Conservation (phyloP, 148 eudicot species). For the Cornus suecica region DNA sequence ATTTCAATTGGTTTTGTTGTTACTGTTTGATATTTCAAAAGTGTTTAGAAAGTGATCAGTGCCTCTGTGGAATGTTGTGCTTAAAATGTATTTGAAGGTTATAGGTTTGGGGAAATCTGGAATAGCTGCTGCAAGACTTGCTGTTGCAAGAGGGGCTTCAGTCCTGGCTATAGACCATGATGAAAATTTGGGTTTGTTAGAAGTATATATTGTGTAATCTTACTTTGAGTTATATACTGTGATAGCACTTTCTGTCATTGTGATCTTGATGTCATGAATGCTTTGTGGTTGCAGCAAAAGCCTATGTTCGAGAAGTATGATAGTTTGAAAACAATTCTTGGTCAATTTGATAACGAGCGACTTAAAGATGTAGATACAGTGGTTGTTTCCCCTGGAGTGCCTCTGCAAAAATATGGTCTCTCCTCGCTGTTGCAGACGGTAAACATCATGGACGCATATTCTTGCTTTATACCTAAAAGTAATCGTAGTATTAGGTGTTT, state of each 20-base stretch:
- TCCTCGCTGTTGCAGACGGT: conserved; percentile 13
- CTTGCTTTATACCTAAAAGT: background rate
- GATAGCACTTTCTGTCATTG: background rate
- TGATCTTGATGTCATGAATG: background rate
- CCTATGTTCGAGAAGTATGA: conserved; percentile 4
- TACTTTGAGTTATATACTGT: background rate
- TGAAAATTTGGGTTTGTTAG: conserved; percentile 12
- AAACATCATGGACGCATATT: background rate
- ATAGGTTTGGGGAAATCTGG: conserved; percentile 22
- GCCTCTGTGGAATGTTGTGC: no score
- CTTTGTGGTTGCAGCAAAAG: conserved; percentile 9
- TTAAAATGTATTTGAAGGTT: conserved; percentile 4
- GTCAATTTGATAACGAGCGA: conserved; percentile 9
- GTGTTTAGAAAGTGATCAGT: background rate
- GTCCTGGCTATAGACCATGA: conserved; percentile 21
- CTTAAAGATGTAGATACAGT: conserved; percentile 13
- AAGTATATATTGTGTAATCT: background rate
- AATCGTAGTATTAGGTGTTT: no score
- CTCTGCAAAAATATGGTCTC: conserved; percentile 16
- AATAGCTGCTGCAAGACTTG: conserved; percentile 14
- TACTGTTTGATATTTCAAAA: background rate
- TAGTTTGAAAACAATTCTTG: conserved; percentile 22
- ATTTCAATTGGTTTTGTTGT: background rate
- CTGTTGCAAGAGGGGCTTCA: conserved; percentile 21
- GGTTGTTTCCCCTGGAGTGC: conserved; percentile 21